Evolutionary conservation across 495 filamentous ascomycete species (phyloP).

Genomic region (Pyrenula aspistea): DNA sequence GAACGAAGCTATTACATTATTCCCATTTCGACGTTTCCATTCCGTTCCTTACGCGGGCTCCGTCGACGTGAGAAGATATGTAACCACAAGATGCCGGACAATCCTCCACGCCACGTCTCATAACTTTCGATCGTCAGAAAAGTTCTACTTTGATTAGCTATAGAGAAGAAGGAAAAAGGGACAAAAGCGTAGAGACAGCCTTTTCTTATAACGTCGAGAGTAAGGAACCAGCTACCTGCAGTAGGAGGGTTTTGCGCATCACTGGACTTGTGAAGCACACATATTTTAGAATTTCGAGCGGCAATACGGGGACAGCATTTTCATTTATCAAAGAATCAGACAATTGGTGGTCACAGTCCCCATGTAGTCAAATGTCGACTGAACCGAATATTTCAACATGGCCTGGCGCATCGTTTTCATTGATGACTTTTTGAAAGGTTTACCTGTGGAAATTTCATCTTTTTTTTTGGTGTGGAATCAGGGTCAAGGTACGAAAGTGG

Average conservation of each 20-base stretch:
- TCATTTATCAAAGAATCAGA: not conserved
- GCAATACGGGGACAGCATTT: not conserved
- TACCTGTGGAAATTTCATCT: not conserved
- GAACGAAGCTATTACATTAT: not conserved
- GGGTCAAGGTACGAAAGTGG: not conserved
- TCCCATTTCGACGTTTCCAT: not conserved
- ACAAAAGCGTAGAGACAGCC: not conserved
- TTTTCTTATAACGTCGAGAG: no score
- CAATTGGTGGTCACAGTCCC: not conserved
- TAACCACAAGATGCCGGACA: not conserved
- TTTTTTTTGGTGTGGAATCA: not conserved
- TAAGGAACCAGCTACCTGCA: no score
- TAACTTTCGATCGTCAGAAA: not conserved
- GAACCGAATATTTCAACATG: not conserved
- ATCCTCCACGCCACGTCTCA: not conserved
- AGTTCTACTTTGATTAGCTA: not conserved
- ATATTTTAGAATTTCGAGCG: no score
- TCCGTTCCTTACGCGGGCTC: not conserved
- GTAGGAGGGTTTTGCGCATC: no score
- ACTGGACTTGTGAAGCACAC: no score
- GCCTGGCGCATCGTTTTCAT: not conserved
- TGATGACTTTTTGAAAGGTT: not conserved
- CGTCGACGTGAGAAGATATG: not conserved
- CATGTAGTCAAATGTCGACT: not conserved
- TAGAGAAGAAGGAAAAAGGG: not conserved